Base-by-base conservation (phyloP, 495 filamentous ascomycete species). In the Poronia punctata region DNA sequence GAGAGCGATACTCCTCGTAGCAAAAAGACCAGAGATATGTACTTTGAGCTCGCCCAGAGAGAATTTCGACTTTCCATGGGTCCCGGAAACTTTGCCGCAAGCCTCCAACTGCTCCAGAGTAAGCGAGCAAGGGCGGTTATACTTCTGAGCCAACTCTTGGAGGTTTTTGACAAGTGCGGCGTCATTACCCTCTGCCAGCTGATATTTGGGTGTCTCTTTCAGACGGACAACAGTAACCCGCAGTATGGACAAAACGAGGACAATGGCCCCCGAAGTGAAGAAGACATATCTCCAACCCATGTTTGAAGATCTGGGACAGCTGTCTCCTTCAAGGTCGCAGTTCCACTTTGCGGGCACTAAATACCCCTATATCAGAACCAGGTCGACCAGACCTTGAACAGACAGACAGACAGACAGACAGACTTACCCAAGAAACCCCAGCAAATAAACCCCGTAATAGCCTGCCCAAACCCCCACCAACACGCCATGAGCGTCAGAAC, bases 241-340 rank as follows among this genome's bases (percentile, higher is more conserved):
- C 3, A 76, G 57, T 26, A 86, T 56, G 11, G 71, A 78, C 63
- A 88, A 72, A 31, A 77, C 57, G 31, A 87, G 72, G 22, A 85
- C 79, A 27, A 87, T 67, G 14, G 74, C 74, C 12, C 83, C 82
- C 26, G 67, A 70, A 1, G 80, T 74, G 54, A 74, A 75, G 52
- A 82, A 74, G 45, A 88, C 64, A 43, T 92, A 94, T 45, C 87
- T 67, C 87, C 87, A 93, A 42, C 87, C 87, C 77, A 78, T 80
- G 49, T 88, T 89, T 40, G 79, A 64, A 21, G 64, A 62, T 46
- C 68, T 75, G 14, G 66, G 72, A 53, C 85, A 88, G 40, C 60
- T 41, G 3, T 75, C 73, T 20, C 35, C 42, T 5, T 54, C 67
- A 5, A 70, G 64, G 5, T 66, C 52, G 50, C 86, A 89, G n/a